phyloP scores from a whole-genome alignment of 345 rosid species.

The Arabidopsis arenosa region DNA sequence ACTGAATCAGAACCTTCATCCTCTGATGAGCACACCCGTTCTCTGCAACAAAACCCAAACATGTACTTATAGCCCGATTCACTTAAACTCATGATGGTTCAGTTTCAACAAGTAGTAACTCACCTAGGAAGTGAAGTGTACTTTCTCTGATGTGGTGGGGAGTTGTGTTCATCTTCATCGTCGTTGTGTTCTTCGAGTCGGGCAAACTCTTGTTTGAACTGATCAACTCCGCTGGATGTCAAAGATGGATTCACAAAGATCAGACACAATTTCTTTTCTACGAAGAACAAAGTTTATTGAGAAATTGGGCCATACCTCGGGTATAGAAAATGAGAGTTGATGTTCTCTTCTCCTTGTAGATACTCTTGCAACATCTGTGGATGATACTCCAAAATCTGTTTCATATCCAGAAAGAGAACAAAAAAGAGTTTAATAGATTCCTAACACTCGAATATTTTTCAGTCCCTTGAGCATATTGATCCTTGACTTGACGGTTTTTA shows the following conservation, averaged over 20 bases:
- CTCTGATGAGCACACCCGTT: conserved; percentile 62
- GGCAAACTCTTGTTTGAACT: conserved; percentile 86
- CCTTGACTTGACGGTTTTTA: neutral
- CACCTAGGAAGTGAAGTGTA: conserved; percentile 91
- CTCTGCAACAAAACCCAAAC: conserved; percentile 51
- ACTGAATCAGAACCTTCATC: conserved; percentile 57
- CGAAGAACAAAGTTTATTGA: neutral
- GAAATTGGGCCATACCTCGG: conserved; percentile 64
- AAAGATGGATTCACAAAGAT: neutral
- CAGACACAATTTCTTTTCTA: neutral
- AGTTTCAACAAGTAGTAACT: conserved; percentile 28
- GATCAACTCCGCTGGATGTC: conserved; percentile 73
- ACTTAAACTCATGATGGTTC: neutral
- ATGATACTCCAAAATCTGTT: conserved; percentile 93
- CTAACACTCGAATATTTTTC: conserved; percentile 18
- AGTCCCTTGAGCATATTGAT: conserved; percentile 11
- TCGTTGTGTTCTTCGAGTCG: conserved; percentile 74
- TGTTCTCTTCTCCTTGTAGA: conserved; percentile 74
- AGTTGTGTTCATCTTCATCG: conserved; percentile 55
- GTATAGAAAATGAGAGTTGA: conserved; percentile 74
- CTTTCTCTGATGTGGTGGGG: conserved; percentile 64
- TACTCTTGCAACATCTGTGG: conserved; percentile 78
- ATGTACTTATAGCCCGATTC: neutral
- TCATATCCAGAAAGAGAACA: conserved; percentile 23
- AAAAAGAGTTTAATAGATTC: conserved; percentile 26